Evolutionary conservation across 2,329 filamentous ascomycete genomes (phyloP), one percentile per base, ranked within the genome.

Genomic region (Aspergillus fructus): DNA sequence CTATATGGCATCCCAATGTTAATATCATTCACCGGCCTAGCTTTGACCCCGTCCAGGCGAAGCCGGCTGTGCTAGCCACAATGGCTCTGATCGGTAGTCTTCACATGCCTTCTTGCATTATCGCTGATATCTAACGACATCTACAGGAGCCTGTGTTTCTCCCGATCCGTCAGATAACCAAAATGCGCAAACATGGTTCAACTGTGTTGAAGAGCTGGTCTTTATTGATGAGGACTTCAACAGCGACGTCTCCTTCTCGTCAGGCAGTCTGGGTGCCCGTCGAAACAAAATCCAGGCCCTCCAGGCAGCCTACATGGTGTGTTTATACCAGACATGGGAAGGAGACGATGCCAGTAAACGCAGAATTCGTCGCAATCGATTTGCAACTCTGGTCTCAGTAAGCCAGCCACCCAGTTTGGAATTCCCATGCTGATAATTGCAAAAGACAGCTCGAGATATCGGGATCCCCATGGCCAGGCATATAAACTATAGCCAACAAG

Each of bases 281-380:
- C 58, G 63, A 15, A 62, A 58, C 13, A 74, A 70, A 52, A 59
- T 76, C 0, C 70, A 74, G 46, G 67, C 71, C 2, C 65, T 76
- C 1, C 74, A 76, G 45, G 74, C 72, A 1, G 68, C 74, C 4
- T 76, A 71, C 33, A 64, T 73, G 39, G 73, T 76, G 6, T 76
- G 73, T 49, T 62, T 76, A 4, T 75, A 70, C 49, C 74, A 76
- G 51, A 76, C 74, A 49, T 76, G 74, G 74, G 72, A 76, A 55
- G 74, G 74, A 0, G 63, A 62, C 1, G 70, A 74, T 56, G 49
- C 64, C 6, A 69, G 65, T 46, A 76, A 75, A 59, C 58, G 67
- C 5, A 64, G 74, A 3, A 71, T 76, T 30, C 72, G 74, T 4
- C 66, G 73, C 3, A 66, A 72, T 53, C 67, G 74, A 2, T 76